These are phyloP conservation scores for Candida coleopterorum DNA, from an alignment of 805 yeast species.

Conservation along the genomic window DNA sequence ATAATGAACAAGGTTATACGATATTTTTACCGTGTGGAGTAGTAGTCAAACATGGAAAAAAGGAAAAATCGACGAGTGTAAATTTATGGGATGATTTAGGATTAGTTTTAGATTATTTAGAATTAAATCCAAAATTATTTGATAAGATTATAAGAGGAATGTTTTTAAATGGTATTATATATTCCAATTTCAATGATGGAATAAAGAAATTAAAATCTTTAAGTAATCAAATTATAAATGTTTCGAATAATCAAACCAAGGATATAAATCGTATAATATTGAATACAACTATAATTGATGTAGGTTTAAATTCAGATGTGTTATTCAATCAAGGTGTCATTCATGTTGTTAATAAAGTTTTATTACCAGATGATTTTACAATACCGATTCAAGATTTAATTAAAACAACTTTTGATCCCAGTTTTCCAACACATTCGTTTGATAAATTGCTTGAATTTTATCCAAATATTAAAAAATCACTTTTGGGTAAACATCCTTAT, in stretches of 20 bases:
- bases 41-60: conserved; percentile 22
- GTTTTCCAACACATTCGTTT: conserved; percentile 27
- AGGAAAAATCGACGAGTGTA: conserved; percentile 6
- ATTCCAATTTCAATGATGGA: conserved; percentile 52
- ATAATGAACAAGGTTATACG: conserved; percentile 63
- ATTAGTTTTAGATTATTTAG: conserved; percentile 55
- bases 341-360: conserved; percentile 56
- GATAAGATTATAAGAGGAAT: conserved; percentile 50
- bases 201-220: conserved; percentile 15
- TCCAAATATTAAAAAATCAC: conserved; percentile 37
- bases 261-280: conserved; percentile 22
- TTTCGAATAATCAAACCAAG: conserved; percentile 11
- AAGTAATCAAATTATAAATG: conserved; percentile 23
- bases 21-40: conserved; percentile 69
- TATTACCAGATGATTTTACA: conserved; percentile 52
- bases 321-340: conserved; percentile 81
- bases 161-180: conserved; percentile 59
- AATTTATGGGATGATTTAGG: conserved; percentile 69
- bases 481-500: conserved; percentile 26
- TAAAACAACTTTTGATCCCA: conserved; percentile 43
- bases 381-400: conserved; percentile 56
- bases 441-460: conserved; percentile 41
- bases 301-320: conserved; percentile 54
- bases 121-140: conserved; percentile 47
- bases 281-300: conserved; percentile 27